Evolutionary conservation across 1,139 yeast species (phyloP).

Genomic region (Suzukiozyma palmioleophila): DNA sequence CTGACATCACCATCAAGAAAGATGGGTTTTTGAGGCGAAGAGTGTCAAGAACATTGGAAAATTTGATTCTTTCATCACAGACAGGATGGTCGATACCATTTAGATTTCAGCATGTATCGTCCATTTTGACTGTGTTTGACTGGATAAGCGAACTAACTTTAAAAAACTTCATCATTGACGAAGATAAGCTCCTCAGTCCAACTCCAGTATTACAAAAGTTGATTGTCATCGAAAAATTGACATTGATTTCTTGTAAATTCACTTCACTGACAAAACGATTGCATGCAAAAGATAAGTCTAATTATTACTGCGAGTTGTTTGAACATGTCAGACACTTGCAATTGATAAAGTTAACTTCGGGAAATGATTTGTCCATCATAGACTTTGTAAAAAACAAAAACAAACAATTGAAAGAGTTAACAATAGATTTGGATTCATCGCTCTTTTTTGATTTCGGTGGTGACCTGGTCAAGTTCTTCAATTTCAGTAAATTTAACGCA

Average conservation of each 20-base stretch:
- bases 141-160: constrained; percentile 39
- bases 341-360: constrained; percentile 34
- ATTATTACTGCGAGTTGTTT: constrained; percentile 21
- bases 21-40: constrained; percentile 11
- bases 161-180: constrained; percentile 46
- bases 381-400: constrained; percentile 31
- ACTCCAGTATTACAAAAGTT: not conserved
- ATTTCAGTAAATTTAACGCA: constrained; percentile 34
- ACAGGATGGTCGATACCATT: constrained; percentile 49
- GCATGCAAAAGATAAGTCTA: constrained; percentile 5
- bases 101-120: constrained; percentile 26
- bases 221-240: constrained; percentile 16
- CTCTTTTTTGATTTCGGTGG: constrained; percentile 34
- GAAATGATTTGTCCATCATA: constrained; percentile 45
- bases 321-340: constrained; percentile 30
- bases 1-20: constrained; percentile 15
- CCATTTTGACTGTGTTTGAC: constrained; percentile 39
- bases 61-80: constrained; percentile 34
- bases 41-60: constrained; percentile 20
- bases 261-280: constrained; percentile 16
- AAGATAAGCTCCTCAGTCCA: constrained; percentile 12
- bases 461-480: constrained; percentile 17
- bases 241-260: constrained; percentile 23
- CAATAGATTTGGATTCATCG: constrained; percentile 46
- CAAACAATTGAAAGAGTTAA: constrained; percentile 23